These are phyloP conservation scores for Austroboletus rostrupii DNA, from an alignment of 1,284 basidiomycete species.

Conservation along the genomic window DNA sequence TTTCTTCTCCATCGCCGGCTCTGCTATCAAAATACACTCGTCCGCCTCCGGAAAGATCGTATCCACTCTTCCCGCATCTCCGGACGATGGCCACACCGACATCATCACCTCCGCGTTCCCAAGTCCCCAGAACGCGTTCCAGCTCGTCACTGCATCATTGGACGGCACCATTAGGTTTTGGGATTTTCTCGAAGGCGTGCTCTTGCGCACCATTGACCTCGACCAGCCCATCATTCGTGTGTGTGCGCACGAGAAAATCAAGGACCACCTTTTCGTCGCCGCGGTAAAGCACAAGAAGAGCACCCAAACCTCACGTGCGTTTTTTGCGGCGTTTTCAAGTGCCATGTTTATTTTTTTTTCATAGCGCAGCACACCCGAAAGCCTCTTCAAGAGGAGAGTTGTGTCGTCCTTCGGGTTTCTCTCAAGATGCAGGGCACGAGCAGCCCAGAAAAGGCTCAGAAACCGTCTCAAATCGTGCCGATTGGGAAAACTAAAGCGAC, in stretches of 20 bases:
- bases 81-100: slow-evolving; percentile 44
- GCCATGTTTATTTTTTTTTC: slow-evolving; percentile 6
- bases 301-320: slow-evolving; percentile 40
- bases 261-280: slow-evolving; percentile 68
- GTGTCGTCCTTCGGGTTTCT: slow-evolving; percentile 56
- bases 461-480: slow-evolving; percentile 48
- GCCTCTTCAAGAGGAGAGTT: slow-evolving; percentile 42
- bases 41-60: slow-evolving; percentile 71
- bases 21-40: slow-evolving; percentile 80
- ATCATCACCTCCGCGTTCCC: slow-evolving; percentile 74
- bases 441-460: slow-evolving; percentile 39
- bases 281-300: slow-evolving; percentile 51
- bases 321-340: neutral
- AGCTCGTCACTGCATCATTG: slow-evolving; percentile 82
- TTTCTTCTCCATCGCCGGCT: slow-evolving; percentile 80
- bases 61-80: slow-evolving; percentile 68
- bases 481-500: slow-evolving; percentile 70
- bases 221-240: slow-evolving; percentile 72
- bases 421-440: slow-evolving; percentile 47
- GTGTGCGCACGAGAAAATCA: slow-evolving; percentile 63
- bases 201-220: slow-evolving; percentile 73
- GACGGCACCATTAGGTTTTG: slow-evolving; percentile 87
- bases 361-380: slow-evolving; percentile 5
- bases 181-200: slow-evolving; percentile 87
- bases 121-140: slow-evolving; percentile 85